Base-by-base conservation (phyloP, 1,284 basidiomycete species). In the Wallemia mellicola region DNA sequence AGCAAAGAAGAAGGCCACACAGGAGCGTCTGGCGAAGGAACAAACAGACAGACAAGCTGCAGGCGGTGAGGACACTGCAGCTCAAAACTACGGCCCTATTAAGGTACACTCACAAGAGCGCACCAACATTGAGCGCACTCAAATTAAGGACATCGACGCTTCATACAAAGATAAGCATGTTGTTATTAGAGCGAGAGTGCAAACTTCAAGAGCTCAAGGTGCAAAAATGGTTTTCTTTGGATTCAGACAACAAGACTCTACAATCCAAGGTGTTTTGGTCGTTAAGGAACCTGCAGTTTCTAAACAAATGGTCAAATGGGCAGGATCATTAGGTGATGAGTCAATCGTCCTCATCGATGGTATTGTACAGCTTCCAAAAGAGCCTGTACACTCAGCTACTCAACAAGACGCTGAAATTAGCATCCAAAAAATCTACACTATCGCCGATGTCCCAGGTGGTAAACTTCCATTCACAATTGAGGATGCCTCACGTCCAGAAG, bases 301-400 rank as follows among this genome's bases (percentile, higher is more conserved):
- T 63, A 94, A 91, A 71, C 89, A 94, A 70, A 98, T 99, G 94
- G 79, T 88, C 60, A 96, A 92, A 72, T 98, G 85, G 82, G 79
- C 83, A 19, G 80, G 80, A 24, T 69, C 78, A 38, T 74, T 98
- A 58, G 74, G 81, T 32, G 76, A 80, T 63, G 94, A 99, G 73
- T 86, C 84, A 61, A 89, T 99, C 65, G 84, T 98, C 9, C 78
- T 89, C 28, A 83, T 95, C 9, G 82, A 94, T 71, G 80, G 79
- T 54, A 70, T 77, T 60, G 83, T 92, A 54, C 80, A 82, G 68
- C 82, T 82, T 67, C 80, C 86, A n/a, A 77, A 80, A 3, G 84
- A 86, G 68, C 79, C 78, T 27, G 83, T 96, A 72, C 92, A 92
- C 73, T 88, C 86, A 64, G 86, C 86, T 58, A 85, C 82, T 1